A percentile compares a stretch with the other conserved stretches of the same genome.
These are phyloP conservation scores for Globisporangium yorkense DNA, from an alignment of 352 stramenopile species.

Conservation along the genomic window DNA sequence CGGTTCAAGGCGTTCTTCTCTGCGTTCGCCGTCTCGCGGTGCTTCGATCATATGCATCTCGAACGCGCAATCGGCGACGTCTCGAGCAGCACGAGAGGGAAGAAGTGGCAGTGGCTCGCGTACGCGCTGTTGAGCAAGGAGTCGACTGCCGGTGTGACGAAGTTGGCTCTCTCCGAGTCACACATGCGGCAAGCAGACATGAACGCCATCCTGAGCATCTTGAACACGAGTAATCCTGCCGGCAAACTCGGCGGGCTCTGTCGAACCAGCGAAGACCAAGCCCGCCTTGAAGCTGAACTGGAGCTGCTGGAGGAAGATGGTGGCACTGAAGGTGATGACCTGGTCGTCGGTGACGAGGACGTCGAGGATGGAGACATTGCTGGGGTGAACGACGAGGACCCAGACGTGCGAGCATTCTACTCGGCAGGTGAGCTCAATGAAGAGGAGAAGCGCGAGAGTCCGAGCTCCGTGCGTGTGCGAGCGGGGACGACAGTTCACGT, in stretches of 20 bases:
- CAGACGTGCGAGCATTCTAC: constrained; percentile 1
- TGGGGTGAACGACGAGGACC: not conserved
- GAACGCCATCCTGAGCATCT: constrained; percentile 14
- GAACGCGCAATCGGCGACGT: not conserved
- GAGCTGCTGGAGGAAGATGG: not conserved
- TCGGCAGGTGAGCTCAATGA: not conserved
- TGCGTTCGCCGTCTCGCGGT: not conserved
- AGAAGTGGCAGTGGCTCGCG: constrained; percentile 8
- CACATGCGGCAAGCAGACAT: constrained; percentile 10
- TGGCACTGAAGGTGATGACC: not conserved
- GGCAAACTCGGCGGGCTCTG: constrained; percentile 13
- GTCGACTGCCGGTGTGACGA: not conserved
- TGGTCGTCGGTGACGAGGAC: not conserved
- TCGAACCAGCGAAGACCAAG: not conserved
- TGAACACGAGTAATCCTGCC: constrained; percentile 15
- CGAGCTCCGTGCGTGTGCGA: not conserved
- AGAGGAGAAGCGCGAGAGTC: not conserved
- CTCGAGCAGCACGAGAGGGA: constrained; percentile 1
- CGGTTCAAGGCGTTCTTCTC: constrained; percentile 2
- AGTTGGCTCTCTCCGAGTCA: not conserved
- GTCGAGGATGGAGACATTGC: not conserved
- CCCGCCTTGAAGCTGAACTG: not conserved
- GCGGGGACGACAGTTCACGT: not conserved
- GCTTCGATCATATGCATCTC: not conserved
- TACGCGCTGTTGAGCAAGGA: constrained; percentile 12